A percentile compares a stretch with the other conserved stretches of the same genome.
These are phyloP conservation scores for Tetracladium maxilliforme DNA, from an alignment of 2,329 filamentous ascomycete genomes.

Conservation along the genomic window DNA sequence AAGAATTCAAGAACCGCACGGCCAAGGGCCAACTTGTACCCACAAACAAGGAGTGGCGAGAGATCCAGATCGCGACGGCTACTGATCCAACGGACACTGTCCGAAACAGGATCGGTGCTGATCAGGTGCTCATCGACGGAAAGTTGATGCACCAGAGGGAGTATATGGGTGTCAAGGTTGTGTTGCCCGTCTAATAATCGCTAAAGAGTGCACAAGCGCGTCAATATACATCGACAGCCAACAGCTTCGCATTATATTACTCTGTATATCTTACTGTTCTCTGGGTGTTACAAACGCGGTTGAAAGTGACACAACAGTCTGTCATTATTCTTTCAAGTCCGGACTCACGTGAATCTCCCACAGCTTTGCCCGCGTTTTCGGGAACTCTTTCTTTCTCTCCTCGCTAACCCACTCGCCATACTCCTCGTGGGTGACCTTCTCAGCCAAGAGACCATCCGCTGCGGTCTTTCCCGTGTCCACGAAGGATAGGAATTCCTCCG, in stretches of 20 bases:
- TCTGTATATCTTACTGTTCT: too few relatives aligned
- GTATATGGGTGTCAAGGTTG: slow-evolving; percentile 29
- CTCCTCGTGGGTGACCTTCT: too few relatives aligned
- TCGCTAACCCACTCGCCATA: too few relatives aligned
- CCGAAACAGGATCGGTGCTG: slow-evolving; percentile 22
- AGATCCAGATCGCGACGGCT: slow-evolving; percentile 28
- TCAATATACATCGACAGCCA: too few relatives aligned
- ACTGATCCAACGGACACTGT: slow-evolving; percentile 25
- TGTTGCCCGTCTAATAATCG: slow-evolving; percentile 22
- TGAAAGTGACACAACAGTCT: too few relatives aligned
- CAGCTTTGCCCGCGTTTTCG: too few relatives aligned
- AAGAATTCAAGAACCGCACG: slow-evolving; percentile 26
- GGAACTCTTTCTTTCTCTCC: too few relatives aligned
- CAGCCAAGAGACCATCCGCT: slow-evolving; percentile 30
- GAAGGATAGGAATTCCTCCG: slow-evolving; percentile 40
- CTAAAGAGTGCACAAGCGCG: too few relatives aligned
- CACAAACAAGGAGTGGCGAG: slow-evolving; percentile 29
- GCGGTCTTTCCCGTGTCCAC: slow-evolving; percentile 21
- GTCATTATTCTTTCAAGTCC: too few relatives aligned
- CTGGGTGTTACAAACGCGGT: too few relatives aligned
- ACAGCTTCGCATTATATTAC: too few relatives aligned
- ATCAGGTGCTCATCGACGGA: slow-evolving; percentile 25
- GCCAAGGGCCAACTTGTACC: slow-evolving; percentile 23
- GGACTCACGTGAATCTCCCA: too few relatives aligned
- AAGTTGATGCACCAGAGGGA: slow-evolving; percentile 29